phyloP scores from a whole-genome alignment of 1,139 yeast genomes.

The Sugiyamaella paludigena region DNA sequence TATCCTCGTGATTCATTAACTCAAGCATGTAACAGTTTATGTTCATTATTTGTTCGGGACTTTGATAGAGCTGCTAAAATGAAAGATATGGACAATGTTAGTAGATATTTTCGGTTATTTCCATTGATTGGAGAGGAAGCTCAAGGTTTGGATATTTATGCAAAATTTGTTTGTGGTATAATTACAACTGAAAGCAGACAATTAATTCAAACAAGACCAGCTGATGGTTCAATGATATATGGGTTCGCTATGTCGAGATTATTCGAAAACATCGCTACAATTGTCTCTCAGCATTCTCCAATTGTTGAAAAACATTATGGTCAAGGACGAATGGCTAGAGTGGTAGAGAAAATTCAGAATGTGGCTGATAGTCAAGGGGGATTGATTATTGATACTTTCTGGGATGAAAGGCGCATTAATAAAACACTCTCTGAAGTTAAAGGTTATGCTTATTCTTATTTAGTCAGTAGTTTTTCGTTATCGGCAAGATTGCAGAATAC shows the following conservation, averaged over 20 bases:
- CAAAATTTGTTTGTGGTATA: slow-evolving; percentile 80
- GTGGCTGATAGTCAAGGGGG: slow-evolving; percentile 94
- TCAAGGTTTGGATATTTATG: slow-evolving; percentile 75
- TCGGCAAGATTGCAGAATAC: slow-evolving; percentile 21
- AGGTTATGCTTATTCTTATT: slow-evolving; percentile 50
- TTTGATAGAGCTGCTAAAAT: slow-evolving; percentile 68
- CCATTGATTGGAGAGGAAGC: slow-evolving; percentile 77
- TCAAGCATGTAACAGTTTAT: slow-evolving; percentile 59
- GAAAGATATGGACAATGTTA: slow-evolving; percentile 65
- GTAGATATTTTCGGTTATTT: slow-evolving; percentile 78
- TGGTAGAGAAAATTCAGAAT: slow-evolving; percentile 69
- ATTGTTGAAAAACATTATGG: slow-evolving; percentile 75
- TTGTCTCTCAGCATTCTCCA: slow-evolving; percentile 81
- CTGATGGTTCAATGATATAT: slow-evolving; percentile 44
- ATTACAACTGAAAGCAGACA: slow-evolving; percentile 75
- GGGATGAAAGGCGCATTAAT: slow-evolving; percentile 65
- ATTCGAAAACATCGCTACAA: slow-evolving; percentile 80
- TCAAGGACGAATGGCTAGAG: slow-evolving; percentile 58
- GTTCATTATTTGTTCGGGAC: slow-evolving; percentile 54
- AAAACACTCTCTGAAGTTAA: slow-evolving; percentile 56
- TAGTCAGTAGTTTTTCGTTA: slow-evolving; percentile 37
- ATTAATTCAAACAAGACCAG: slow-evolving; percentile 43
- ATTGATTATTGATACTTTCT: slow-evolving; percentile 79
- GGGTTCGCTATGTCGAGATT: slow-evolving; percentile 70
- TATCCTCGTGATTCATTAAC: slow-evolving; percentile 58